Conservation (phyloP, 2,329 filamentous ascomycete species). For the Aspergillus pseudoterreus region DNA sequence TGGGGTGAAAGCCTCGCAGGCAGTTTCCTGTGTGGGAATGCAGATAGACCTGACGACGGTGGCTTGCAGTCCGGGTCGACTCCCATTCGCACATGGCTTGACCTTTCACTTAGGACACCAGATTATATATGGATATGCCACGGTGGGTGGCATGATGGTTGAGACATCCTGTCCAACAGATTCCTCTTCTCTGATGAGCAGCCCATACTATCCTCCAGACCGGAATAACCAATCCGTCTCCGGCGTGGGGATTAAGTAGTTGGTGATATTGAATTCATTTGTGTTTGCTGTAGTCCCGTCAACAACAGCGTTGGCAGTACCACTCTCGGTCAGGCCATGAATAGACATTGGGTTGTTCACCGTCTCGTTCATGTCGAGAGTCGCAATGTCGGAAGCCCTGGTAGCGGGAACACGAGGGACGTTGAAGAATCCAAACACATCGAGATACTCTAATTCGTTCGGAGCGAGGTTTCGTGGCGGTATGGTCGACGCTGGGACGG, state of each 20-base stretch:
- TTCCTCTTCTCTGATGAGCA: too few relatives aligned
- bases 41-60: too few relatives aligned
- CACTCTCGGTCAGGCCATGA: conserved; percentile 27
- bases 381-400: conserved; percentile 24
- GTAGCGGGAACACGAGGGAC: conserved; percentile 65
- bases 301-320: conserved; percentile 14
- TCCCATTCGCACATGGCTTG: too few relatives aligned
- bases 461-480: conserved; percentile 66
- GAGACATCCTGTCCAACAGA: too few relatives aligned
- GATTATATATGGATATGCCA: too few relatives aligned
- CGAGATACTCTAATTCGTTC: conserved; percentile 84
- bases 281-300: conserved; percentile 19
- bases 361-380: conserved; percentile 23
- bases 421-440: conserved; percentile 95
- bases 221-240: conserved; percentile 46
- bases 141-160: too few relatives aligned
- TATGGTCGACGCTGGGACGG: conserved; percentile 15
- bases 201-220: conserved; percentile 14
- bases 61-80: too few relatives aligned
- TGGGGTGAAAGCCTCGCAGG: too few relatives aligned
- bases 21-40: too few relatives aligned
- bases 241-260: conserved; percentile 44
- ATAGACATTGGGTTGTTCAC: conserved; percentile 35
- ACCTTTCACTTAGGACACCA: too few relatives aligned
- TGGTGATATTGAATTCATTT: conserved; percentile 45